Evolutionary conservation across 768 basidiomycete species (phyloP), one percentile per base, ranked within the genome.

Genomic region (Phylloporus arenicola): DNA sequence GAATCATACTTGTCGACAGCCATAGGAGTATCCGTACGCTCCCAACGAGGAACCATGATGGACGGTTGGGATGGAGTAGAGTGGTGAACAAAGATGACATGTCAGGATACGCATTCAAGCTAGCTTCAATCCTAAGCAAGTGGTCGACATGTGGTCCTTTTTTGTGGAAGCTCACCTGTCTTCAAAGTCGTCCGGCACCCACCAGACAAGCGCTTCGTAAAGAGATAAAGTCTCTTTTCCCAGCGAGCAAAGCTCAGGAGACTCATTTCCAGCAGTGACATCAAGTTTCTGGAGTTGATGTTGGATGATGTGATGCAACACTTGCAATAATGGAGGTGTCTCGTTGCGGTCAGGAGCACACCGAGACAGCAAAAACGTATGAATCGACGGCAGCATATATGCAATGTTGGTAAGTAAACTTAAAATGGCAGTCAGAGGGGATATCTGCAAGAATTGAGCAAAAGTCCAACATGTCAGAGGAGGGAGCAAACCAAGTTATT

Each of bases 131-230:
- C 11, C 40, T 20, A 3, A 24, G 6, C 56, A 29, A 57, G 46
- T 29, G 8, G 42, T 4, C 14, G 22, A 6, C 22, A 4, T 45
- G 24, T 11, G 6, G 13, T 24, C 17, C 14, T 40, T n/a, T 24
- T 31, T 46, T 13, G 46, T 2, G 24, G 25, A 41, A 9, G 46
- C 68, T 33, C 46, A 70, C 75, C 59, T 58, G 34, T 71, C 58
- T 24, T 74, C 69, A 7, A 70, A 55, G 12, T 78, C 75, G 13
- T 75, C 73, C 2, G 75, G 65, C 25, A 70, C 61, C 48, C 71
- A 71, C 71, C 76, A 79, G 48, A 75, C 75, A 27, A 87, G 54
- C 0, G 73, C 70, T 59, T 86, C 82, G 13, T 86, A 64, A 13
- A 88, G 67, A 7, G 68, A 67, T 2, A 82, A 48, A 0, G 68